Base-by-base conservation (phyloP, 1,284 basidiomycete genomes). In the Sanghuangporus weigelae region DNA sequence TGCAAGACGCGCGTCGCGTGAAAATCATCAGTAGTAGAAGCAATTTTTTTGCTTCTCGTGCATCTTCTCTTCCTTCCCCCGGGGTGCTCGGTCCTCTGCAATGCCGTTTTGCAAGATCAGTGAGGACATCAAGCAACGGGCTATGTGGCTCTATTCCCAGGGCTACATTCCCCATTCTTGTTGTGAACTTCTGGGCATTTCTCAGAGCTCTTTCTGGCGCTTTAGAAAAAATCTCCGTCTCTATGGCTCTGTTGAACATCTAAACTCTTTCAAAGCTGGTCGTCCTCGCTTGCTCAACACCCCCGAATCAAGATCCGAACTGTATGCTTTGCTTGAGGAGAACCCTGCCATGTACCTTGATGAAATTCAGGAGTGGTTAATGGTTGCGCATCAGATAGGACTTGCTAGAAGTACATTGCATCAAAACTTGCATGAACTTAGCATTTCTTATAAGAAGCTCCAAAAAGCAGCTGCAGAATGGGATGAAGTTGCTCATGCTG, bases 381-480 rank as follows among this genome's bases (percentile, higher is more conserved):
- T 51, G 12, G 23, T 51, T 23, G 50, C 50, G 12, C 50, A 51
- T 51, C 12, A 51, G 12, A 35, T 51, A 26, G 50, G 50, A 51
- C 21, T 51, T 51, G 21, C 50, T 19, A 23, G 23, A 12, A 5
- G 23, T 26, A 35, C 50, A 51, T 35, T 51, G 21, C 7, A 51
- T 11, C 12, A 21, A 51, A 51, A 51, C 23, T 21, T 51, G 31
- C 21, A 35, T 51, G 50, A 51, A 5, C 21, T 35, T 26, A 21
- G 50, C 50, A 51, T 51, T 21, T 26, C 50, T 35, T 35, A 51
- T 35, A 51, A 51, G 31, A 26, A 26, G 50, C 50, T 51, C 23
- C 50, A 21, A 21, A 21, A 65, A 12, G 42, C 65, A 57, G 72
- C 71, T 2, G 53, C 64, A 7, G 73, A 76, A 51, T 36, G 67